Percentiles rank a stretch among this genome's conserved stretches.
Evolutionary conservation across 441 rosid species (phyloP).

Genomic region (Populus hybrid): DNA sequence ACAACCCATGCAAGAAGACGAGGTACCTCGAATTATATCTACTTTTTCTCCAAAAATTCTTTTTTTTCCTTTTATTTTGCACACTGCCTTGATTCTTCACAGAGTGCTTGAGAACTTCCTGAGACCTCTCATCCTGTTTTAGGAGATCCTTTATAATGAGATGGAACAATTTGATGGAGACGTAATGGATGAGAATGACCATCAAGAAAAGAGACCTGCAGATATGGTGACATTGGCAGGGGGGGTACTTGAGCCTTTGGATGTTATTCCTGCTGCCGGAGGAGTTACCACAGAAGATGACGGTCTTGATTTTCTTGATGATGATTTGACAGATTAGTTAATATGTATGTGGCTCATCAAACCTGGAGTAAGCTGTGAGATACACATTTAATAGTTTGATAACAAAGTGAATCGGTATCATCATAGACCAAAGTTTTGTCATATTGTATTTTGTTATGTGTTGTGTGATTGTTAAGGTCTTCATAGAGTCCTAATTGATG

Average conservation of each 20-base stretch:
- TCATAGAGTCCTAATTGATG: slow-evolving; percentile 13
- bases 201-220: slow-evolving; percentile 35
- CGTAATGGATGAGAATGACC: slow-evolving; percentile 38
- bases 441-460: slow-evolving; percentile 25
- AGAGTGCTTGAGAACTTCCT: slow-evolving; percentile 1
- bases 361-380: slow-evolving; percentile 33
- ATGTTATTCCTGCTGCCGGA: slow-evolving; percentile 35
- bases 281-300: slow-evolving; percentile 47
- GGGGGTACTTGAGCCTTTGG: slow-evolving; percentile 41
- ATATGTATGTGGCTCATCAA: slow-evolving; percentile 17
- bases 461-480: slow-evolving; percentile 8
- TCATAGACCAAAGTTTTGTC: slow-evolving; percentile 9
- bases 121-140: slow-evolving; percentile 22
- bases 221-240: slow-evolving; percentile 39
- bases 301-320: slow-evolving; percentile 51
- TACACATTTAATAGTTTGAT: slow-evolving; percentile 11
- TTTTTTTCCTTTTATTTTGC: background rate
- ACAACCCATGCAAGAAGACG: slow-evolving; percentile 43
- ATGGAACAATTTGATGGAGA: slow-evolving; percentile 40
- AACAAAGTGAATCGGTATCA: slow-evolving; percentile 5
- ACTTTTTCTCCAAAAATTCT: background rate
- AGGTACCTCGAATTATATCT: slow-evolving; percentile 39
- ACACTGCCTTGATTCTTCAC: background rate
- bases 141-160: slow-evolving; percentile 49
- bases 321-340: slow-evolving; percentile 42